Evolutionary conservation across 345 rosid genomes (phyloP), one percentile per base, ranked within the genome.

Genomic region (Salix udensis): DNA sequence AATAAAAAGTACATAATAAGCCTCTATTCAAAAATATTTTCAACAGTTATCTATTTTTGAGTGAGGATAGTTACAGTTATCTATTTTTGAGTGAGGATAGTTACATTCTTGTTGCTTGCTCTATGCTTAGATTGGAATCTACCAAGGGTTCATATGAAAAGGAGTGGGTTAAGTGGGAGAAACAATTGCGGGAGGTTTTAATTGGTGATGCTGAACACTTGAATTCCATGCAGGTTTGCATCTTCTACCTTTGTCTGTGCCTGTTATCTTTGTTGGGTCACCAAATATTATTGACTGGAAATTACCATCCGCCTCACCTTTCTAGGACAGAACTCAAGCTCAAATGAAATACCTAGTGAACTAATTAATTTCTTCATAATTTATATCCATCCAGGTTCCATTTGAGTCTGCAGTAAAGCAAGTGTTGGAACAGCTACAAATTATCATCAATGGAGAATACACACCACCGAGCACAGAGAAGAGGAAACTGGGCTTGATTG

Each of bases 121-220:
- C 36, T 74, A 39, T 74, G 67, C 16, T 58, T 80, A 96, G 99
- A 81, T 84, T 86, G 87, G 99, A 93, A 69, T 84, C 98, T 23
- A 82, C 87, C 36, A 91, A 93, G 80, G 97, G 96, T 67, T 68
- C 93, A 52, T 96, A 89, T 77, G 87, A 84, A 68, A 83, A 82
- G 73, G 94, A 91, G 77, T 96, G 98, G 97, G 78, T 80, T 65
- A 88, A 91, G 78, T 96, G 98, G 99, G 99, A 96, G 86, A 89
- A 88, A 79, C 83, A 81, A 66, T 79, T 93, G 78, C 89, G 94
- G 7, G 85, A 86, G 52, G 80, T 80, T 75, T 72, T 96, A 65
- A 37, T 52, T 37, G 82, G 75, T 82, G 75, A 88, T 83, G 79
- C 91, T 26, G 85, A 93, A 72, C 91, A 89, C 87, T 81, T 93